Base-by-base conservation (phyloP, 345 rosid species). In the Gossypioides kirkii region DNA sequence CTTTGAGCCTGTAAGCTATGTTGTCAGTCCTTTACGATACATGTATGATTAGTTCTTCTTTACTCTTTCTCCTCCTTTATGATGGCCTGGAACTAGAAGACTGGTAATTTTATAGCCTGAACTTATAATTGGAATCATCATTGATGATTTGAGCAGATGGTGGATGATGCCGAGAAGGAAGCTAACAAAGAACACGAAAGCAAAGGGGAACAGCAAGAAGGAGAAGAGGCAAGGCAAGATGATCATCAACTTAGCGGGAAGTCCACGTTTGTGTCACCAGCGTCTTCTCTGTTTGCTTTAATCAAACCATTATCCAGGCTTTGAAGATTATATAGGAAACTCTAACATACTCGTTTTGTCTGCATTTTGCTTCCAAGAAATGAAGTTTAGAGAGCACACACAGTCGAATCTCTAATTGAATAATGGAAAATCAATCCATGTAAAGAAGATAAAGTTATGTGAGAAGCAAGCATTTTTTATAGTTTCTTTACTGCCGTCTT, bases 131-230 rank as follows among this genome's bases (percentile, higher is more conserved):
- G 46, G 25, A 25, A 1, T 20, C 13, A 3, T 14, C 6, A 50
- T 54, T 73, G 67, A 10, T 74, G 18, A 26, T 22, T 28, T 59
- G 72, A 55, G 61, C 68, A 84, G 87, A 78, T 87, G 62, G 85
- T 87, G 72, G 88, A 87, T 71, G 90, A 85, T 75, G 87, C 86
- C 3, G 87, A 76, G 68, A 78, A 80, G 47, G 84, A 87, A 74
- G 84, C 86, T 10, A 72, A 60, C 32, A 69, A 73, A 74, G 80
- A 82, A 23, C 60, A 17, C 4, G 79, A 67, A 53, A 36, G 28
- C 16, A 69, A n/a, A 17, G 77, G 20, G 28, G 74, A 73, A 61
- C 32, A 73, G 53, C 32, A 72, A 8, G 32, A 73, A 22, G 42
- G 18, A 23, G 63, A 73, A 14, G 68, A 72, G 58, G 59, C n/a